phyloP scores from a whole-genome alignment of 2,329 filamentous ascomycete genomes.

The Tricladium varicosporioides region DNA sequence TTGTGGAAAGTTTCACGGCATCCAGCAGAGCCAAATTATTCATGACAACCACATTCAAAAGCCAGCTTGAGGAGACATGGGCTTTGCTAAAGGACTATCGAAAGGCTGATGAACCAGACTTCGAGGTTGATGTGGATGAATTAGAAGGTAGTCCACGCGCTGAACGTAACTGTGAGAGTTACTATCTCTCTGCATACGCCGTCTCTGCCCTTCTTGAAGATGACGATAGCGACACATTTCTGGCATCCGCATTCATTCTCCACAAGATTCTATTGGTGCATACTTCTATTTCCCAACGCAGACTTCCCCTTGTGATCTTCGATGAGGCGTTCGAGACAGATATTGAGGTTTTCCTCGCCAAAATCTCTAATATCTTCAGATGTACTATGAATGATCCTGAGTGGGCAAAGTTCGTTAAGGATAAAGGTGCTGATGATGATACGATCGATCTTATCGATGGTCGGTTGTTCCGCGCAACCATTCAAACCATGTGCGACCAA shows the following conservation, averaged over 20 bases:
- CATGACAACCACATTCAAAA: conserved; percentile 14
- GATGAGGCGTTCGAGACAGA: conserved; percentile 33
- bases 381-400: conserved; percentile 34
- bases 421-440: conserved; percentile 38
- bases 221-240: conserved; percentile 27
- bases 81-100: conserved; percentile 8
- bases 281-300: conserved; percentile 39
- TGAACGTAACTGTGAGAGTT: conserved; percentile 35
- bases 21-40: conserved; percentile 19
- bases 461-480: conserved; percentile 37
- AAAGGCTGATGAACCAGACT: conserved; percentile 5
- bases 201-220: conserved; percentile 35
- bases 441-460: conserved; percentile 56
- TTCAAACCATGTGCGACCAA: conserved; percentile 29
- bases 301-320: conserved; percentile 35
- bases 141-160: conserved; percentile 20
- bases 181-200: conserved; percentile 29
- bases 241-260: conserved; percentile 41
- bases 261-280: conserved; percentile 42
- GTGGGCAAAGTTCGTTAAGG: conserved; percentile 25
- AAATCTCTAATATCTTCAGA: conserved; percentile 37
- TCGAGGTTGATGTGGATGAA: conserved; percentile 12
- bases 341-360: conserved; percentile 38
- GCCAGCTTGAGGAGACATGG: conserved; percentile 16
- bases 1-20: conserved; percentile 38